Base-by-base conservation (phyloP, 2,329 filamentous ascomycete species). In the Colletotrichum lindemuthianum region DNA sequence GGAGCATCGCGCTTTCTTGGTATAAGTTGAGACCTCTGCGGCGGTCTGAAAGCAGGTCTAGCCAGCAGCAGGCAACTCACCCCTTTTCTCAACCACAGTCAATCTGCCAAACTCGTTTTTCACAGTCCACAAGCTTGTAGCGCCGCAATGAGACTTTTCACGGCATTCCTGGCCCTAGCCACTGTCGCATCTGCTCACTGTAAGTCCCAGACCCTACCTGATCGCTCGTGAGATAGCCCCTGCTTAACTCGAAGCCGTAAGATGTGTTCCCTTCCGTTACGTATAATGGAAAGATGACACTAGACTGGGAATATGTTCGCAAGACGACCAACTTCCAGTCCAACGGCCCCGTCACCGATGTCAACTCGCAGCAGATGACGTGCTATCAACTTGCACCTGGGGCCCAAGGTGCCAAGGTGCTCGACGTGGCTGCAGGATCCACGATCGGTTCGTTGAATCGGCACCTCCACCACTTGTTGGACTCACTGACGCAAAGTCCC, bases 311-410 rank as follows among this genome's bases (percentile, higher is more conserved):
- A 50, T 76, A 79, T 45, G 78, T 84, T 49, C 76, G 82, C 32
- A 79, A 79, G 69, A 83, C 82, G 9, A 77, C 79, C 51, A 84
- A 84, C 73, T 84, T 76, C 71, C 80, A 85, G 70, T 77, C 72
- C 71, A 84, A 84, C 67, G 79, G 77, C 1, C 81, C 81, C 64
- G 81, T 85, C 40, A 81, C 80, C 4, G 76, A 82, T 65, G 82
- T 85, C 36, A 77, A 70, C 51, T 81, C 79, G 43, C 68, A 77
- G 2, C 77, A 80, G 61, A 82, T 85, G 74, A 81, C 81, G n/a
- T 85, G 82, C 76, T 85, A 82, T 72, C 79, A 84, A 69, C 73
- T 79, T 9, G 72, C 71, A 9, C 69, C 77, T 4, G 79, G 80
- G 43, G 77, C 75, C 53, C 75, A 78, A 9, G 82, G 82, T 13